Evolutionary conservation across 148 eudicot genomes (phyloP).

Genomic region (Heliosperma pusillum): DNA sequence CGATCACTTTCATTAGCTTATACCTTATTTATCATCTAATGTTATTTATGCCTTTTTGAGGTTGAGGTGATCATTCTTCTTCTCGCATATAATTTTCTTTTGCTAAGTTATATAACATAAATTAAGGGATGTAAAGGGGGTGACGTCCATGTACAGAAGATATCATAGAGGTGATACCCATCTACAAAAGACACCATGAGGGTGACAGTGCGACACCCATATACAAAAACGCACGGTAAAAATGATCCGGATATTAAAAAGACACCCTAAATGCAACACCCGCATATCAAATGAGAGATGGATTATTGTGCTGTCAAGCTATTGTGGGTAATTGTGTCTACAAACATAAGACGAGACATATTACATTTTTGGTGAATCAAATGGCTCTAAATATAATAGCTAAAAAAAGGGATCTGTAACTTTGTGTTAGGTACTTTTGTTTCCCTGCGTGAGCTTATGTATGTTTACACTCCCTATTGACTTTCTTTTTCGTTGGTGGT

Average conservation of each 20-base stretch:
- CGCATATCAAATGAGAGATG: neutral
- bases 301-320: neutral
- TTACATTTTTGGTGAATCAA: neutral
- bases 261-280: neutral
- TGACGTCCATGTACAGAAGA: neutral
- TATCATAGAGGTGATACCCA: neutral
- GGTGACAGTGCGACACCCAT: no score
- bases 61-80: neutral
- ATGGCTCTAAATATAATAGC: neutral
- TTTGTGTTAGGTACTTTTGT: neutral
- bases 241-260: neutral
- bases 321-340: neutral
- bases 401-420: constrained; percentile 16
- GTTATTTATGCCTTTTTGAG: neutral
- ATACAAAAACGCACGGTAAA: neutral
- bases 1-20: neutral
- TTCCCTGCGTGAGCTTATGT: neutral
- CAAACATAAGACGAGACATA: neutral
- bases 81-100: neutral
- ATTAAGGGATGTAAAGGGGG: neutral
- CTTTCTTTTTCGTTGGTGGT: constrained; percentile 16
- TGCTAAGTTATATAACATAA: no score
- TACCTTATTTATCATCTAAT: neutral
- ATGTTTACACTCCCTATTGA: constrained; percentile 1
- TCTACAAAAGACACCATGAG: neutral